These are phyloP conservation scores for Pleomassaria siparia DNA, from an alignment of 2,329 filamentous ascomycete species.

Conservation along the genomic window DNA sequence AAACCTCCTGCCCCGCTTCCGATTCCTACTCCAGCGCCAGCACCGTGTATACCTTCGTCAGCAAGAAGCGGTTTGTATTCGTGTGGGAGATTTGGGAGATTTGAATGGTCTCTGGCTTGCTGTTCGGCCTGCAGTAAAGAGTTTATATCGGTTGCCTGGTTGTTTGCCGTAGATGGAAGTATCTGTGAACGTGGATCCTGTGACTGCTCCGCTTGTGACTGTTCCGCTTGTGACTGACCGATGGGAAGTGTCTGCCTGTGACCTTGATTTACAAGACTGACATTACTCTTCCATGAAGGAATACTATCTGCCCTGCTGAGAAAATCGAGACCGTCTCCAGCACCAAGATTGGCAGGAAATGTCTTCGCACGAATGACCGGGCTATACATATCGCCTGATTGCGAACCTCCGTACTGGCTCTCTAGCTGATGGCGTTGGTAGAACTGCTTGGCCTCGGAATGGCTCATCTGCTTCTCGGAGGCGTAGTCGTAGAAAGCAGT, in stretches of 20 bases:
- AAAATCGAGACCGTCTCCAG: conserved; percentile 36
- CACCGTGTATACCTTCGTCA: conserved; percentile 59
- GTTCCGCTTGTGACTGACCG: conserved; percentile 29
- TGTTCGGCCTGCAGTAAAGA: conserved; percentile 50
- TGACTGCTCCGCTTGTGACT: conserved; percentile 35
- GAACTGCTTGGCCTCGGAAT: conserved; percentile 92
- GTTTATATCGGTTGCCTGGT: conserved; percentile 21
- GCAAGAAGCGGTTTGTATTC: conserved; percentile 57
- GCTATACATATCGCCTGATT: conserved; percentile 42
- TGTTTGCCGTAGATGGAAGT: conserved; percentile 15
- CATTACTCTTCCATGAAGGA: conserved; percentile 45
- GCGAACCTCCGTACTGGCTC: conserved; percentile 46
- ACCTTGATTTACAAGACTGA: conserved; percentile 31
- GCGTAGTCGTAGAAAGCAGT: conserved; percentile 93
- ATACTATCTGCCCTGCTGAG: conserved; percentile 46
- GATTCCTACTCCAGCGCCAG: conserved; percentile 61
- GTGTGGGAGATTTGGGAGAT: conserved; percentile 56
- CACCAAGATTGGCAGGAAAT: conserved; percentile 44
- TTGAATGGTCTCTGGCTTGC: conserved; percentile 51
- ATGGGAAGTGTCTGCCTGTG: conserved; percentile 26
- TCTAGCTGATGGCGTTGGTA: conserved; percentile 85
- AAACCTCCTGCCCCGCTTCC: conserved; percentile 64
- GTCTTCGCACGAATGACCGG: conserved; percentile 49
- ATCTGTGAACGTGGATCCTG: conserved; percentile 25
- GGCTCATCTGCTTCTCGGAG: conserved; percentile 90